phyloP scores from a whole-genome alignment of 768 basidiomycete species.

The Lyophyllum shimeji region DNA sequence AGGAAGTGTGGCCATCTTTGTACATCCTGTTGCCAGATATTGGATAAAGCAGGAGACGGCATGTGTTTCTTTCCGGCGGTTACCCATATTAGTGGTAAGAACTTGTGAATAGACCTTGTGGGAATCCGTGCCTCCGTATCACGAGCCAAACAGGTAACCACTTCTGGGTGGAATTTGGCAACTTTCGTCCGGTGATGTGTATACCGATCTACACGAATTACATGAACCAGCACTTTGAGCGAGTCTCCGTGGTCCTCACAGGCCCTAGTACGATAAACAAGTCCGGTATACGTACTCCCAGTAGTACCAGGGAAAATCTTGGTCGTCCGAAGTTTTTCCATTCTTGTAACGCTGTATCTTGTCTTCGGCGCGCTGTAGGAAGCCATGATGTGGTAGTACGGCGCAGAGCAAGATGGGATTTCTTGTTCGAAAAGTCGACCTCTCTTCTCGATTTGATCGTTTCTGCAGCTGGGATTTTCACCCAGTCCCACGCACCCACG shows the following conservation, averaged over 20 bases:
- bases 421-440: not conserved
- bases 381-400: not conserved
- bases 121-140: conserved; percentile 6
- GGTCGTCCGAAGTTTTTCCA: conserved; percentile 29
- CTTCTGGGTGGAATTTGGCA: not conserved
- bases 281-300: conserved; percentile 7
- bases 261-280: not conserved
- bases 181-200: conserved; percentile 1
- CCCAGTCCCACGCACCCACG: not conserved
- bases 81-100: conserved; percentile 3
- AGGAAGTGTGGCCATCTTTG: conserved; percentile 3
- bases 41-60: not conserved
- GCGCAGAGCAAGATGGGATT: not conserved
- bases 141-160: conserved; percentile 7
- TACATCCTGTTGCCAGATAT: conserved; percentile 6
- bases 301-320: conserved; percentile 22
- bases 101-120: conserved; percentile 3
- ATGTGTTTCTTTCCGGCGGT: conserved; percentile 17
- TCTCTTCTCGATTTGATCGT: not conserved
- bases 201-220: not conserved
- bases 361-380: conserved; percentile 2
- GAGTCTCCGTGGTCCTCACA: not conserved
- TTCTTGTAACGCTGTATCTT: conserved; percentile 10
- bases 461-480: not conserved
- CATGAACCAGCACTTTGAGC: conserved; percentile 6